Evolutionary conservation across 805 yeast genomes (phyloP).

Genomic region (Metschnikowia picachoensis): DNA sequence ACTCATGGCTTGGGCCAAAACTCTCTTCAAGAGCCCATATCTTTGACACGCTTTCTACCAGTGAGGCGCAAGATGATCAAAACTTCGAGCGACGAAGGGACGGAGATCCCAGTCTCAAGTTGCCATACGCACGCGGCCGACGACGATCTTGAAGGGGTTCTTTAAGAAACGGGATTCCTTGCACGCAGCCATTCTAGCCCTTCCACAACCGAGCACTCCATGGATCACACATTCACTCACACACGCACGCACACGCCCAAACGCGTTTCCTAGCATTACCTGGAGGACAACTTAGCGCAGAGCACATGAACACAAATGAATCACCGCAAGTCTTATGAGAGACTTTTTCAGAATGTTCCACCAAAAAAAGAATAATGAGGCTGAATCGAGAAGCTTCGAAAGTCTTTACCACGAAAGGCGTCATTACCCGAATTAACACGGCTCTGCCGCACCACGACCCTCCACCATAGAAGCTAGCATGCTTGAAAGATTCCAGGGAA

Average conservation of each 20-base stretch:
- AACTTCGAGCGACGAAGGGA: conserved; percentile 14
- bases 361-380: not conserved
- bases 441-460: not conserved
- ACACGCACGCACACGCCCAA: not conserved
- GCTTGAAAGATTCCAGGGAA: not conserved
- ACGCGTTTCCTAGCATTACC: too few relatives aligned
- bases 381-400: conserved; percentile 9
- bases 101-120: not conserved
- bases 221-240: not conserved
- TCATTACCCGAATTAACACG: not conserved
- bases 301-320: too few relatives aligned
- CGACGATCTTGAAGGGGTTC: conserved; percentile 5
- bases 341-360: not conserved
- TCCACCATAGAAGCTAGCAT: too few relatives aligned
- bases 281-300: too few relatives aligned
- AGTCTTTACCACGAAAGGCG: conserved; percentile 8
- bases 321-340: too few relatives aligned
- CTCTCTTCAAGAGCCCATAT: too few relatives aligned
- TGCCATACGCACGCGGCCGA: conserved; percentile 3
- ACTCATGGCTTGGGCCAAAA: too few relatives aligned
- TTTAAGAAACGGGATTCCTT: not conserved
- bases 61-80: not conserved
- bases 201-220: not conserved
- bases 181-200: not conserved
- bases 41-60: not conserved